Percentiles rank a stretch among this genome's conserved stretches.
These are phyloP conservation scores for Tagetes erecta DNA, from an alignment of 129 eudicot genomes.

Conservation along the genomic window DNA sequence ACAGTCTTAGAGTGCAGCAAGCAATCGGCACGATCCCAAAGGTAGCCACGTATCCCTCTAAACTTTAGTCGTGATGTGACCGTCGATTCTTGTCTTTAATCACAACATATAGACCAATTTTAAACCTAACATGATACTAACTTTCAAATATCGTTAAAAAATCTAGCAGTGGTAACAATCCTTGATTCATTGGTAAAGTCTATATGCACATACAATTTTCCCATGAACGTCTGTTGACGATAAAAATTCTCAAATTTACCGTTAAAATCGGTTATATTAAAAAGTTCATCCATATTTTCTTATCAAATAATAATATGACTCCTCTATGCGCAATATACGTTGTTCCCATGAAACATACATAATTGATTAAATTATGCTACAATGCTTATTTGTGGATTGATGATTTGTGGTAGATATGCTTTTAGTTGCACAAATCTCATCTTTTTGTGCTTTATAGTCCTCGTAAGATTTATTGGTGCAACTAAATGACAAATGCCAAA, in stretches of 20 bases:
- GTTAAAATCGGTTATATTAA: too few species aligned
- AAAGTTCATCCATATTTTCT: conserved; percentile 16
- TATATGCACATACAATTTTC: too few species aligned
- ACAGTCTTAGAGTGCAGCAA: neutral
- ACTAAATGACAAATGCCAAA: conserved; percentile 37
- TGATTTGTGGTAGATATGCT: conserved; percentile 40
- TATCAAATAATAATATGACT: conserved; percentile 13
- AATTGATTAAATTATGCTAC: conserved; percentile 24
- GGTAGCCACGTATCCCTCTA: neutral
- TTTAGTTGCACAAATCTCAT: conserved; percentile 32
- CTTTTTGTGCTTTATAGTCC: conserved; percentile 15
- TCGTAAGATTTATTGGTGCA: conserved; percentile 17
- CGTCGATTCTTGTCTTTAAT: neutral
- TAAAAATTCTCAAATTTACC: too few species aligned
- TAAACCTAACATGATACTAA: neutral
- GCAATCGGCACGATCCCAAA: conserved; percentile 1
- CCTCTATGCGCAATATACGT: conserved; percentile 15
- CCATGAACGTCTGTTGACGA: too few species aligned
- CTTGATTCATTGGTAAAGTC: too few species aligned
- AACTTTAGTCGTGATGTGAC: neutral
- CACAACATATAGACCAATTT: too few species aligned
- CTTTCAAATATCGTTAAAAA: too few species aligned
- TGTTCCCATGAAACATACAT: neutral
- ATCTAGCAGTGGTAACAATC: too few species aligned
- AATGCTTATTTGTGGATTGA: conserved; percentile 36